Percentiles rank a stretch among this genome's conserved stretches.
phyloP scores from a whole-genome alignment of 164 flowering plant genomes.

The Macadamia integrifolia region DNA sequence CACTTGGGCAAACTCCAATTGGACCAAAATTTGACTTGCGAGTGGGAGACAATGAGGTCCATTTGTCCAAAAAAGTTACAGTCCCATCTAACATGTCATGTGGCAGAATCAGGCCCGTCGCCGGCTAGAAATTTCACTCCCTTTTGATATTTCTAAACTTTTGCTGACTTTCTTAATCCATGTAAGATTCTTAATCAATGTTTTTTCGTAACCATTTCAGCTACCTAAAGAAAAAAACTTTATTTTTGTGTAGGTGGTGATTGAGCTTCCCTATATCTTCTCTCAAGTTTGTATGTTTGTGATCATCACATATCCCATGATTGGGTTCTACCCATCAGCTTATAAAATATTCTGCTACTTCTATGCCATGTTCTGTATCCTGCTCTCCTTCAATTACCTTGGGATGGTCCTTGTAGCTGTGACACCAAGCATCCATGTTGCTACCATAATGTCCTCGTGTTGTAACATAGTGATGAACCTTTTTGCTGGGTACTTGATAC shows the following conservation, averaged over 20 bases:
- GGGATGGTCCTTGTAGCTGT: slow-evolving; percentile 48
- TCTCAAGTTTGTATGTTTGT: slow-evolving; percentile 18
- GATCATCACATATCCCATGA: slow-evolving; percentile 45
- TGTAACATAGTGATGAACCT: slow-evolving; percentile 33
- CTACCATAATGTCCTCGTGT: slow-evolving; percentile 28
- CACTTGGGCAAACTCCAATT: no score
- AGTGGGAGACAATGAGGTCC: no score
- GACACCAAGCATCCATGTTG: slow-evolving; percentile 41
- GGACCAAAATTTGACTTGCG: no score
- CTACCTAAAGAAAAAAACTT: no score
- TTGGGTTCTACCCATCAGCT: slow-evolving; percentile 37
- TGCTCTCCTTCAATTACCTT: slow-evolving; percentile 38
- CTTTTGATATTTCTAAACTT: no score
- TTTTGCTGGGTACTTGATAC: slow-evolving; percentile 46
- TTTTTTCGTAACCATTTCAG: no score
- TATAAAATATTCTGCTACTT: slow-evolving; percentile 43
- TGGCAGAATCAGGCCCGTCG: no score
- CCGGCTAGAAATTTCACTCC: no score
- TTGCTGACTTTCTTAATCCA: no score
- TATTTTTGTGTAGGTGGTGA: slow-evolving; percentile 29
- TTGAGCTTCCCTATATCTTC: slow-evolving; percentile 47
- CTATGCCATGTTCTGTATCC: slow-evolving; percentile 33
- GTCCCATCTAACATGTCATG: no score
- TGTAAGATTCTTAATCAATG: no score
- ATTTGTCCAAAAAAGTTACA: no score